Evolutionary conservation across 192 early-diverging fungal species (phyloP).

Genomic region (Gryganskiella cystojenkinii): DNA sequence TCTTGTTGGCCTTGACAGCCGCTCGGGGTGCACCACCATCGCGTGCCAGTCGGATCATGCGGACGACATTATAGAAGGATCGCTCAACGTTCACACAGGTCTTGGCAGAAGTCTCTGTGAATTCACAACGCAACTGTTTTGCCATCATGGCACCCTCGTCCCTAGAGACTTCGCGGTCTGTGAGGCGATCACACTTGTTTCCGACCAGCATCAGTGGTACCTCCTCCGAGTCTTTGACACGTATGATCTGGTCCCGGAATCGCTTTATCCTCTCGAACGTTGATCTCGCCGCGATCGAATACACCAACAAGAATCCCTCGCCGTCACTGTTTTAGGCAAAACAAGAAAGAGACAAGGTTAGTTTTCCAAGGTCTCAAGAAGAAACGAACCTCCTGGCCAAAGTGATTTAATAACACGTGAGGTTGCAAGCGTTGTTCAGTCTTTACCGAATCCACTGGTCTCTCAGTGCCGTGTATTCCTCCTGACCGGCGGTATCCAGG

Average conservation of each 20-base stretch:
- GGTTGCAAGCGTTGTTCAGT: no score
- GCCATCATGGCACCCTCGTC: slow-evolving; percentile 88
- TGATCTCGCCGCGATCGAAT: slow-evolving; percentile 87
- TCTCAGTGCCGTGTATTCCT: slow-evolving; percentile 83
- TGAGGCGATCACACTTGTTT: slow-evolving; percentile 91
- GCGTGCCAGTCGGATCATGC: slow-evolving; percentile 77
- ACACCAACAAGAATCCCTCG: slow-evolving; percentile 92
- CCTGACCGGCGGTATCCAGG: slow-evolving; percentile 95
- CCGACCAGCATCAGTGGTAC: slow-evolving; percentile 93
- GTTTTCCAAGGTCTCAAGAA: no score
- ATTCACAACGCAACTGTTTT: slow-evolving; percentile 77
- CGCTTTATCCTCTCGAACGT: slow-evolving; percentile 90
- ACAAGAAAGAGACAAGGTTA: background rate
- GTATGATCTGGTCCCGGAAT: slow-evolving; percentile 88
- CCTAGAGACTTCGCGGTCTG: slow-evolving; percentile 86
- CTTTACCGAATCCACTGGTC: slow-evolving; percentile 84
- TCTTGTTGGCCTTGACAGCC: slow-evolving; percentile 16
- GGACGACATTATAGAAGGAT: slow-evolving; percentile 85
- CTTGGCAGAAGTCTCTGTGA: slow-evolving; percentile 92
- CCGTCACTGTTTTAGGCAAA: slow-evolving; percentile 60
- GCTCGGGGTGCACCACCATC: slow-evolving; percentile 52
- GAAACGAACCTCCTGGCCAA: background rate
- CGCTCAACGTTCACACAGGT: slow-evolving; percentile 92
- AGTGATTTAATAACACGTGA: no score
- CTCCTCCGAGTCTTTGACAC: slow-evolving; percentile 90